Conservation (phyloP, 768 basidiomycete species). For the Gloeophyllum trabeum region DNA sequence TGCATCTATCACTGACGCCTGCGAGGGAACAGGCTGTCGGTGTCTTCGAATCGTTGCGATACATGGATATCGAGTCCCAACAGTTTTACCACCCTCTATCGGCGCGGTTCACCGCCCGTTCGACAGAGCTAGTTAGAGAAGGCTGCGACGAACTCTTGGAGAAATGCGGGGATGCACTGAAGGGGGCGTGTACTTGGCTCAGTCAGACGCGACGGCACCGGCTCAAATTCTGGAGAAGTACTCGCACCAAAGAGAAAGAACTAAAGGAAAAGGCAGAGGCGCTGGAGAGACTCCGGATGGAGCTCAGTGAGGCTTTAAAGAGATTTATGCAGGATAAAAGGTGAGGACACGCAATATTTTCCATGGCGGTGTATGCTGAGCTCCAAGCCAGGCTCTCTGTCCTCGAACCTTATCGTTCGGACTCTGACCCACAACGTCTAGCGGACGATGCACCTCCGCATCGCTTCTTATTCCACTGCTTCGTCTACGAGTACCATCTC, state of each 20-base stretch:
- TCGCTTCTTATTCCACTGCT: constrained; percentile 63
- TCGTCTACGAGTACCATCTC: constrained; percentile 53
- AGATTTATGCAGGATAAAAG: constrained; percentile 39
- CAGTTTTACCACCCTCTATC: constrained; percentile 37
- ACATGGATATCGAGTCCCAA: constrained; percentile 54
- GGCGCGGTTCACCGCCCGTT: constrained; percentile 28
- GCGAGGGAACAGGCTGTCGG: constrained; percentile 47
- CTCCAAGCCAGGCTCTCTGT: constrained; percentile 27
- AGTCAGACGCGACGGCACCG: constrained; percentile 22
- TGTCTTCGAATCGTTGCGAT: constrained; percentile 62
- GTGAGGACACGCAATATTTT: constrained; percentile 19
- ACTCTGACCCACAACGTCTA: constrained; percentile 29
- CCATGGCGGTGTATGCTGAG: not conserved
- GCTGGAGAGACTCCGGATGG: constrained; percentile 23
- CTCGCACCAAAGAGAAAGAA: constrained; percentile 17
- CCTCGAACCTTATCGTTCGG: constrained; percentile 48
- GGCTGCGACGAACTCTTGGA: constrained; percentile 45
- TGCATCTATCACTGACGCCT: not conserved
- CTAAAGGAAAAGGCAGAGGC: constrained; percentile 24
- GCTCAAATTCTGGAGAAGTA: constrained; percentile 24
- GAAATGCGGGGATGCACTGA: constrained; percentile 27
- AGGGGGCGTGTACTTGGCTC: constrained; percentile 40
- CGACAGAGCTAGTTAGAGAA: constrained; percentile 32
- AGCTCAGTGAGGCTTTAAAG: constrained; percentile 26
- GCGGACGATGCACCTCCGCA: constrained; percentile 42